Evolutionary conservation across 352 stramenopile species (phyloP).

Genomic region (Globisporangium cylindrosporum): DNA sequence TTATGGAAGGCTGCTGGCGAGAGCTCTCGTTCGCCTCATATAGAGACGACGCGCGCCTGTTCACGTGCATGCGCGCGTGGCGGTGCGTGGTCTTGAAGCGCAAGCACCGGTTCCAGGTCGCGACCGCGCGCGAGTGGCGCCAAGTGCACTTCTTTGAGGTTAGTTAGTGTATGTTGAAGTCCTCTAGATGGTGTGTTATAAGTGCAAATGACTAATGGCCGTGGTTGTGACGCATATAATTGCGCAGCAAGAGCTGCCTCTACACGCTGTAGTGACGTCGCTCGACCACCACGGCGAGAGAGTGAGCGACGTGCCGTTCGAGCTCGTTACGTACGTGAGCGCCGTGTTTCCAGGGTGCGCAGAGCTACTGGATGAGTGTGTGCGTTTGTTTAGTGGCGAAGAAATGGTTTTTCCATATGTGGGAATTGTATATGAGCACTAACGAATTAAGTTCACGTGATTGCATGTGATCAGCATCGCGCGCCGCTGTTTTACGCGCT

Average conservation of each 20-base stretch:
- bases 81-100: slow-evolving; percentile 31
- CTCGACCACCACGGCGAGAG: slow-evolving; percentile 18
- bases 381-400: slow-evolving; percentile 1
- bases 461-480: slow-evolving; percentile 16
- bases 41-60: slow-evolving; percentile 22
- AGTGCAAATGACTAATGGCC: no score
- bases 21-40: slow-evolving; percentile 24
- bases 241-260: slow-evolving; percentile 35
- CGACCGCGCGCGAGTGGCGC: slow-evolving; percentile 29
- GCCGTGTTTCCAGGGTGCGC: slow-evolving; percentile 21
- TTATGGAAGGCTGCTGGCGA: slow-evolving; percentile 27
- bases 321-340: slow-evolving; percentile 31
- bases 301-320: slow-evolving; percentile 23
- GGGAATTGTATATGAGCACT: neutral
- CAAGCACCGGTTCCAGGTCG: slow-evolving; percentile 34
- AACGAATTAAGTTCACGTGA: neutral
- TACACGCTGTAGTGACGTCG: slow-evolving; percentile 36
- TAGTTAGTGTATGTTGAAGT: no score
- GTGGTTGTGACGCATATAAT: neutral
- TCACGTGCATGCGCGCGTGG: slow-evolving; percentile 48
- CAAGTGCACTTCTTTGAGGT: slow-evolving; percentile 49
- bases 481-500: slow-evolving; percentile 44
- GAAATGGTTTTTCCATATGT: neutral
- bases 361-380: slow-evolving; percentile 28
- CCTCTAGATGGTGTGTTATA: no score